Base-by-base conservation (phyloP, 202 grass and related monocot genomes). In the Cymbopogon flexuosus region DNA sequence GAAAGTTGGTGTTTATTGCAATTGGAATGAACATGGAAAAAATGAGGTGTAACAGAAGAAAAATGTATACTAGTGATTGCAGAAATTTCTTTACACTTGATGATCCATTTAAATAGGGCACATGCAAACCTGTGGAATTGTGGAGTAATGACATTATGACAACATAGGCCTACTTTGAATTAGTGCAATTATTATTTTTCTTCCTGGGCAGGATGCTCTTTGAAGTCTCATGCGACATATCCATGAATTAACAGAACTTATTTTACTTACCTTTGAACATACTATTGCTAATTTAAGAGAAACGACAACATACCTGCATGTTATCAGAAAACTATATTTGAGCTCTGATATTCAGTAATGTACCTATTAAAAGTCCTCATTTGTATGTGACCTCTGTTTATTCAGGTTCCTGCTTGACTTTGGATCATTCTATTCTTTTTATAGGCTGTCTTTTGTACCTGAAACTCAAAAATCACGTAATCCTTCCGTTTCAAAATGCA, bases 141-240 rank as follows among this genome's bases (percentile, higher is more conserved):
- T 46, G 39, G 40, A 70, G 67, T 70, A 15, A 70, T 70, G 67
- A 29, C 21, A 45, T 70, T 71, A 49, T 1, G 15, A 34, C 4
- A 45, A 76, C 74, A 31, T 41, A 72, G 45, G 65, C 64, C n/a
- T 76, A n/a, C 31, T 3, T 82, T 56, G 59, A 33, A 70, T 46
- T 24, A 68, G 2, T 34, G 27, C 34, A 16, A 36, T 46, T 36
- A 19, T 13, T 73, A 14, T 73, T 45, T 27, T 37, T 86, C 22
- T 70, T 86, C 16, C 8, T 43, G 4, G 31, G 15, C 21, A 39
- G 8, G 67, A 67, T 3, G n/a, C 54, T 58, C 21, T 74, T 6
- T 75, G 46, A 16, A 13, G 9, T 47, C 46, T 14, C 41, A 21
- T 54, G 39, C 11, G 30, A 43, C 36, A 3, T 51, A 18, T 51